phyloP scores from a whole-genome alignment of 441 rosid species.

The Pelargonium australe region DNA sequence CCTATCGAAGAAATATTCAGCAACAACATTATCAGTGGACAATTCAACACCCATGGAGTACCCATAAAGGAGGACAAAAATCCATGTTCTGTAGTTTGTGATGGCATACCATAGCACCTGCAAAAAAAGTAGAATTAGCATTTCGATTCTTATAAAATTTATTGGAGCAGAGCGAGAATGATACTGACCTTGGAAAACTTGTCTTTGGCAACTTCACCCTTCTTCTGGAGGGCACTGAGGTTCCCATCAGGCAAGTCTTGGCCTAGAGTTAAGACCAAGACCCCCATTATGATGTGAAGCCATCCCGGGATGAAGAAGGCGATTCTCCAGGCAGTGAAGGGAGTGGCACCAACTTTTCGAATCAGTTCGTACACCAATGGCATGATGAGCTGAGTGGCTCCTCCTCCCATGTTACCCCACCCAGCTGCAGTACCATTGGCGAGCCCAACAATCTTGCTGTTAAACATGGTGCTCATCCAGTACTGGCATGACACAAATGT shows the following conservation, averaged over 20 bases:
- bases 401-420: constrained; percentile 95
- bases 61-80: constrained; percentile 75
- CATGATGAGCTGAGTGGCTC: constrained; percentile 76
- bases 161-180: not conserved
- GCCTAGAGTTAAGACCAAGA: constrained; percentile 62
- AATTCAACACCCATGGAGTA: constrained; percentile 80
- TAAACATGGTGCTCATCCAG: constrained; percentile 95
- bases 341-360: constrained; percentile 45
- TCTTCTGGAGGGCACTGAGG: constrained; percentile 50
- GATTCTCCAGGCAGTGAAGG: constrained; percentile 85
- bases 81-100: constrained; percentile 77
- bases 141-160: not conserved
- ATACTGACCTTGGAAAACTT: constrained; percentile 57
- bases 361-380: constrained; percentile 68
- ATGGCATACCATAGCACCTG: constrained; percentile 70
- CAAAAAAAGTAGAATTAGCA: constrained; percentile 1
- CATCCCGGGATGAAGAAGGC: constrained; percentile 81
- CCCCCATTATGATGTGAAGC: constrained; percentile 58
- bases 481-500: constrained; percentile 84
- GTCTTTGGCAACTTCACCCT: constrained; percentile 64
- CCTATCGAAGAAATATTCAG: constrained; percentile 77
- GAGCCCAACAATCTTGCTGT: constrained; percentile 68
- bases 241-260: constrained; percentile 90
- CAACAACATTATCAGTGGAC: constrained; percentile 66
- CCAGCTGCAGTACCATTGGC: constrained; percentile 86